Evolutionary conservation across 83 land plant species (phyloP), one percentile per base, ranked within the genome.

Genomic region (Diphasiastrum complanatum): DNA sequence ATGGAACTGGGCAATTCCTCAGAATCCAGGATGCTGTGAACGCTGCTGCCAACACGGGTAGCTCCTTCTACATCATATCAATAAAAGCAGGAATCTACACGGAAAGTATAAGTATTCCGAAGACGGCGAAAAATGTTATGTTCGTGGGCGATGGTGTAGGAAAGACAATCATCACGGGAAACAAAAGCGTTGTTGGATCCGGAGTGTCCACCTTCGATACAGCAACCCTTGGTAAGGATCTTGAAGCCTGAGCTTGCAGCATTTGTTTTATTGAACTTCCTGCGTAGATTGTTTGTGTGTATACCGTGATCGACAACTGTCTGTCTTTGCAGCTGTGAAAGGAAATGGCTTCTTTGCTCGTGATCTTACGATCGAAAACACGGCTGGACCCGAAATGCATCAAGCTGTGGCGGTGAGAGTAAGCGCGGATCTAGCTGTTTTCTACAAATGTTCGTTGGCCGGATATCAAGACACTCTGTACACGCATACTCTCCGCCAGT

Each of bases 71-170:
- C 36, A 71, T 81, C 35, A 66, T 84, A 25, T 49, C 68, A 37
- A 47, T 84, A 24, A 81, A 76, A 67, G 70, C 25, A 6, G 89
- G 89, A 1, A 53, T 74, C 29, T 84, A 84, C 47, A 30, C 64
- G 14, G 89, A 84, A 63, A 33, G 43, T 2, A 68, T 84, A 2
- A 1, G 0, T 16, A 28, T 79, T 6, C 59, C 68, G 25, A 64
- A 33, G 51, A 33, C 3, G 6, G 12, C 55, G 51, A 62, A 33
- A 5, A 34, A 76, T 33, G 33, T 83, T 20, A 45, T 74, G 41
- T 23, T 75, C 40, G 35, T 72, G 19, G 79, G 77, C 2, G 83
- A 80, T 51, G 83, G 83, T 2, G 51, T 64, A 0, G 66, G 57
- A 20, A 33, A 27, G 1, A 63, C 66, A 11, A 28, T 63, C 0